Conservation (phyloP, 768 basidiomycete genomes). For the Leccinum arenicola region DNA sequence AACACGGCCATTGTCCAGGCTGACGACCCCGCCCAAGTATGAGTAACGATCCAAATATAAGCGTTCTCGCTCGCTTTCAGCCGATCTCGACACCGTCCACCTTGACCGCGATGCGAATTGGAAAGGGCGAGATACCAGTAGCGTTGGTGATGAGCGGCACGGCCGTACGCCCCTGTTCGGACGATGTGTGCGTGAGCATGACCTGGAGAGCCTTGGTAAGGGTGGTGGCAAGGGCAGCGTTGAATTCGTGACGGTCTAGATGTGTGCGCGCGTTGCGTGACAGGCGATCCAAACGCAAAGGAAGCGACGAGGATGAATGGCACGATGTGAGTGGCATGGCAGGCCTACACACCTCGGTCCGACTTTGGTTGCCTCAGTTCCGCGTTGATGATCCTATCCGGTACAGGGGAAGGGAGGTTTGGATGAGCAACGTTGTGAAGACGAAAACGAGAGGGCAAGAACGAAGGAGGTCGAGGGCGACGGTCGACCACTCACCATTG, state of each 20-base stretch:
- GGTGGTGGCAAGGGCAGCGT: constrained; percentile 54
- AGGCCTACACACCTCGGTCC: constrained; percentile 51
- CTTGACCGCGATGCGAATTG: constrained; percentile 64
- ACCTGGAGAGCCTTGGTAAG: constrained; percentile 65
- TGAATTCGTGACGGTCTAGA: constrained; percentile 49
- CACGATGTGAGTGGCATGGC: background rate
- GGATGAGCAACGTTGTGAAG: background rate
- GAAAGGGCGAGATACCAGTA: constrained; percentile 76
- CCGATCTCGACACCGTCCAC: constrained; percentile 66
- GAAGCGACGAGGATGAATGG: background rate
- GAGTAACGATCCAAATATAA: background rate
- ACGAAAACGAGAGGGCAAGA: background rate
- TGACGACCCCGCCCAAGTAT: background rate
- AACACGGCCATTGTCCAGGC: background rate
- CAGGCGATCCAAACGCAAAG: background rate
- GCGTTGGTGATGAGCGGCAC: constrained; percentile 82
- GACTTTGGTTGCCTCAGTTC: constrained; percentile 71
- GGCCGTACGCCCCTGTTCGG: constrained; percentile 67
- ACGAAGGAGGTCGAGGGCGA: background rate
- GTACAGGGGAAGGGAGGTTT: background rate
- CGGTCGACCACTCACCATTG: constrained; percentile 54
- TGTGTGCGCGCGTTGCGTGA: background rate
- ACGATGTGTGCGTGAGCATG: constrained; percentile 77
- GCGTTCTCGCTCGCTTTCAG: constrained; percentile 10
- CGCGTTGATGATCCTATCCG: constrained; percentile 69